Percentiles rank a stretch among this genome's conserved stretches.
These are phyloP conservation scores for Gnomoniopsis sp. DNA, from an alignment of 2,329 filamentous ascomycete species.

Conservation along the genomic window DNA sequence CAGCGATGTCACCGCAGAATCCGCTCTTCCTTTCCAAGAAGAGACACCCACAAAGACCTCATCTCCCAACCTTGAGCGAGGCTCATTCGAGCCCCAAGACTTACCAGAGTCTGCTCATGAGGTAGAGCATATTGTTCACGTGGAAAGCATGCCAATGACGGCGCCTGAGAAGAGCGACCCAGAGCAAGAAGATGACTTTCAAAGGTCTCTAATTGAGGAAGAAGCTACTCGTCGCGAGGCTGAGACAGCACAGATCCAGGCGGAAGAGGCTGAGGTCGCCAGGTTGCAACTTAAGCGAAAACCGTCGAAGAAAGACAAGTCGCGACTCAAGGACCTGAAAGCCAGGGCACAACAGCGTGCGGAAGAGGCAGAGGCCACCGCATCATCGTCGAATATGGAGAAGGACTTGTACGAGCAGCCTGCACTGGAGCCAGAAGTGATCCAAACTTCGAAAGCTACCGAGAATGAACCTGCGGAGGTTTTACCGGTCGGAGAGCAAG, in stretches of 20 bases:
- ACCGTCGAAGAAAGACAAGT: constrained; percentile 11
- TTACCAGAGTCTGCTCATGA: background rate
- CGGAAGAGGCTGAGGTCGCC: constrained; percentile 9
- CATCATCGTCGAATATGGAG: background rate
- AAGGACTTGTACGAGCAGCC: background rate
- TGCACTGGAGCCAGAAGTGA: background rate
- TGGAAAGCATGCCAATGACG: background rate
- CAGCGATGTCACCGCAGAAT: background rate
- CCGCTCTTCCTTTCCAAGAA: background rate
- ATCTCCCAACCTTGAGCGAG: background rate
- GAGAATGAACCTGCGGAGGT: background rate
- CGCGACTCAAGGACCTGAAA: constrained; percentile 8
- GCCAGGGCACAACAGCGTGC: constrained; percentile 6
- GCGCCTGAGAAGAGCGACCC: background rate
- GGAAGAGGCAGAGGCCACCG: background rate
- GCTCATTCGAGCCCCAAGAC: background rate
- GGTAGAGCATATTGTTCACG: constrained; percentile 2
- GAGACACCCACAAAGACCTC: background rate
- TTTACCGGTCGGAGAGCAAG: background rate
- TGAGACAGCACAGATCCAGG: constrained; percentile 1
- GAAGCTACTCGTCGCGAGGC: constrained; percentile 5
- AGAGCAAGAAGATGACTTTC: background rate
- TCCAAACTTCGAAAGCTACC: background rate
- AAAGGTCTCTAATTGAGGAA: background rate
- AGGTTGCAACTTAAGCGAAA: constrained; percentile 9